phyloP scores from a whole-genome alignment of 345 rosid genomes.

The Bretschneidera sinensis region DNA sequence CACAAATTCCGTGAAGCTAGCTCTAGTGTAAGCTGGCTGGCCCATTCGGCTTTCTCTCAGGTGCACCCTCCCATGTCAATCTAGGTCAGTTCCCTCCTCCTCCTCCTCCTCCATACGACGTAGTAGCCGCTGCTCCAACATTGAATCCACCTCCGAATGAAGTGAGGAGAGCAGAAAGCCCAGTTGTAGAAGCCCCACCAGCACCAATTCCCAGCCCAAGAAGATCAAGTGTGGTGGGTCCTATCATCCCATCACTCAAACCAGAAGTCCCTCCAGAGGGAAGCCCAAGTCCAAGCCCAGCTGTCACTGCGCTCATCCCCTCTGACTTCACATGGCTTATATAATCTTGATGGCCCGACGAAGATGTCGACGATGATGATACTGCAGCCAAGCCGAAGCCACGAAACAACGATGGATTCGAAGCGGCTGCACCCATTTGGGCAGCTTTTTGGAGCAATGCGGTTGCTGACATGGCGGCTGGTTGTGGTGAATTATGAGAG shows the following conservation, averaged over 20 bases:
- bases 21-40: conserved; percentile 20
- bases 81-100: conserved; percentile 17
- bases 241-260: conserved; percentile 30
- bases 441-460: conserved; percentile 97
- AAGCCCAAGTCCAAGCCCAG: conserved; percentile 43
- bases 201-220: conserved; percentile 56
- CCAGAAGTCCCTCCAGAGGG: conserved; percentile 17
- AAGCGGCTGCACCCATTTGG: conserved; percentile 73
- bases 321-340: conserved; percentile 30
- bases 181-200: conserved; percentile 20
- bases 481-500: conserved; percentile 39
- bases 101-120: conserved; percentile 30
- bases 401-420: conserved; percentile 41
- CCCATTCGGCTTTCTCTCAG: conserved; percentile 29
- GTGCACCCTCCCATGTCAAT: conserved; percentile 37
- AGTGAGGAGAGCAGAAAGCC: conserved; percentile 49
- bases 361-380: too few species aligned
- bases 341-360: conserved; percentile 22
- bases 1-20: conserved; percentile 7
- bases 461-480: conserved; percentile 92
- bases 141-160: conserved; percentile 40
- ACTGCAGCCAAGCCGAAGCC: conserved; percentile 46
- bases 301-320: conserved; percentile 5
- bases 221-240: conserved; percentile 61
- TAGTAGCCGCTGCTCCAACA: conserved; percentile 18